phyloP scores from a whole-genome alignment of 108 stramenopile genomes.

The Chaetoceros tenuissimus region DNA sequence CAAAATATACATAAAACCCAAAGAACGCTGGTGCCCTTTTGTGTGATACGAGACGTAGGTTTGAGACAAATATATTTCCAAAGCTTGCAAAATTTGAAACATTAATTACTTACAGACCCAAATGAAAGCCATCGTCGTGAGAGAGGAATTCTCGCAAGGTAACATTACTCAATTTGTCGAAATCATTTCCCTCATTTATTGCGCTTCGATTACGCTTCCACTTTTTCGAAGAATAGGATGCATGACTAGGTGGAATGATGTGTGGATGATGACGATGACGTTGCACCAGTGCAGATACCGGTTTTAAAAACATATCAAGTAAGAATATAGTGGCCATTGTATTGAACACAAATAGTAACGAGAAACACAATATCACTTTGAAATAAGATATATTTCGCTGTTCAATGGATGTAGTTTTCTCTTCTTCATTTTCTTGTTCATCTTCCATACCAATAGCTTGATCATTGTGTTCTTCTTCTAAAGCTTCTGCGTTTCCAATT shows the following conservation, averaged over 20 bases:
- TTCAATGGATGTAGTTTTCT: background rate
- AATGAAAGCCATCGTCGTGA: conserved; percentile 47
- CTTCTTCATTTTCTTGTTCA: background rate
- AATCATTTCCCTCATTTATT: too few species aligned
- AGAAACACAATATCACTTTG: too few species aligned
- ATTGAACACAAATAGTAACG: background rate
- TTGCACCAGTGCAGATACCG: background rate
- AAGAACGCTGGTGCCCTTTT: conserved; percentile 78
- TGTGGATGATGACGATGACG: conserved; percentile 1
- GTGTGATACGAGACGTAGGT: too few species aligned
- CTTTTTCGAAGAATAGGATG: background rate
- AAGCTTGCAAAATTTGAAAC: too few species aligned
- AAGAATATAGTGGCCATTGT: background rate
- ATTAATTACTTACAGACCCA: too few species aligned
- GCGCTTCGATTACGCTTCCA: background rate
- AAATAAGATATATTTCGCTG: background rate
- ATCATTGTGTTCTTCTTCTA: too few species aligned
- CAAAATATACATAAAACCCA: conserved; percentile 78
- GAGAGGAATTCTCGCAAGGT: conserved; percentile 53
- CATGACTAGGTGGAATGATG: background rate
- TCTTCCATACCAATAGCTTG: too few species aligned
- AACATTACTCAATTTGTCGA: conserved; percentile 8
- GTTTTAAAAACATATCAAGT: background rate
- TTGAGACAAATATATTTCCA: too few species aligned
- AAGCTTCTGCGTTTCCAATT: too few species aligned